A percentile compares a stretch with the other conserved stretches of the same genome.
phyloP scores from a whole-genome alignment of 257 asterid genomes.

The Craterostigma plantagineum region DNA sequence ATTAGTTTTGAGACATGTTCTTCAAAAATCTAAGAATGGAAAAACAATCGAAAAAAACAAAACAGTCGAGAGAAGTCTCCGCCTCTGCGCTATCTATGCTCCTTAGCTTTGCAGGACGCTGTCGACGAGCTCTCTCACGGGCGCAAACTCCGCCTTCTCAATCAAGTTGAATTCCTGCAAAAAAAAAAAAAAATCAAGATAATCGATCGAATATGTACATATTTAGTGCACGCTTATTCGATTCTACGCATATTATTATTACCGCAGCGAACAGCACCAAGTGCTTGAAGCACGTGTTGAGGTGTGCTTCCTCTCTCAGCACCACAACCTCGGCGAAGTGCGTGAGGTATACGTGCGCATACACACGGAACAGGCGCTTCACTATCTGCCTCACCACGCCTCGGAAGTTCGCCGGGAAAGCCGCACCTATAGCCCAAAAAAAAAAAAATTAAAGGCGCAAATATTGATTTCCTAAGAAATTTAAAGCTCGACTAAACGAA shows the following conservation, averaged over 20 bases:
- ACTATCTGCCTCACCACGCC: conserved; percentile 1
- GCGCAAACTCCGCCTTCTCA: conserved; percentile 4
- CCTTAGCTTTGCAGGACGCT: not conserved
- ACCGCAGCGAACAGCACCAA: not conserved
- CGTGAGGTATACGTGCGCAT: conserved; percentile 2
- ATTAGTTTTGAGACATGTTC: no score
- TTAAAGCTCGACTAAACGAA: no score
- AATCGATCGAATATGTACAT: no score
- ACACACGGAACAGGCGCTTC: not conserved
- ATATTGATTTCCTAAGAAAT: no score
- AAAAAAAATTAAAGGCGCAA: no score
- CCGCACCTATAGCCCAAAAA: no score
- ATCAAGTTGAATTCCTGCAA: conserved; percentile 4
- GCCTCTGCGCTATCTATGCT: no score
- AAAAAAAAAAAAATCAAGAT: no score
- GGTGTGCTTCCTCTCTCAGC: conserved; percentile 3
- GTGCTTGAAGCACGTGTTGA: conserved; percentile 6
- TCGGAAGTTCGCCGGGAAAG: not conserved
- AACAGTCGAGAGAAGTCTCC: no score
- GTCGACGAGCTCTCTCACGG: conserved; percentile 2
- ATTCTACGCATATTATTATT: not conserved
- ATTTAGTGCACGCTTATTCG: not conserved
- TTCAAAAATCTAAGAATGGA: no score
- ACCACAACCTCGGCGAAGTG: conserved; percentile 1
- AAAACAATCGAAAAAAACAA: no score